Evolutionary conservation across 2,329 filamentous ascomycete genomes (phyloP), one percentile per base, ranked within the genome.

Genomic region (Pseudogymnoascus destructans): DNA sequence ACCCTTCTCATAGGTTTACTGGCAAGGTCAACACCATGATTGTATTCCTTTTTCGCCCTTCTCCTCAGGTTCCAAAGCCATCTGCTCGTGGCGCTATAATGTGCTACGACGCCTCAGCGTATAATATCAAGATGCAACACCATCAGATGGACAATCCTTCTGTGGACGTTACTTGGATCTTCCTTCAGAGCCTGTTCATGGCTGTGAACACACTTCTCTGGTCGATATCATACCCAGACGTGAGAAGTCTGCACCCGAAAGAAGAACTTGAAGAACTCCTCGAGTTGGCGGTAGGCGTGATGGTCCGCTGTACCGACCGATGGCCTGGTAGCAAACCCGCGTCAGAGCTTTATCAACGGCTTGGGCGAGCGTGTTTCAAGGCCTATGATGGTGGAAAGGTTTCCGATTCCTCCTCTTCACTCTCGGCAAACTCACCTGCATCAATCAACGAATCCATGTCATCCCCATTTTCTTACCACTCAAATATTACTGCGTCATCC

Each of bases 131-230:
- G 63, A 82, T 92, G 68, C 86, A 90, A 46, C 82, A 82, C 67
- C 84, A 86, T 66, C 90, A 95, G 70, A 86, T 95, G 67, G 80
- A 85, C 63, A 83, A 79, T 13, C 79, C 80, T 11, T 84, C 83
- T 19, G 82, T 93, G 9, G 92, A 96, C 67, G 77, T 96, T 61
- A 96, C 91, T 0, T 97, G 92, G 92, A 85, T 95, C 42, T 95
- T 95, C 67, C 82, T 95, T 1, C 79, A 95, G 60, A 84, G 86
- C 17, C 79, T 97, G 38, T 96, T 95, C 73, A 93, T 95, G 82
- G 84, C 88, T 3, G 79, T 97, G 59, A 96, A 95, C 68, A 91
- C 89, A 4, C 80, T 96, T 55, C 78, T 98, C 0, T 98, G 93
- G 93, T 83, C 87, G 1, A 79, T 95, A 6, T 95, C 91, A 1